Conservation (phyloP, 75 land plant genomes). For the Gnetum montanum region DNA sequence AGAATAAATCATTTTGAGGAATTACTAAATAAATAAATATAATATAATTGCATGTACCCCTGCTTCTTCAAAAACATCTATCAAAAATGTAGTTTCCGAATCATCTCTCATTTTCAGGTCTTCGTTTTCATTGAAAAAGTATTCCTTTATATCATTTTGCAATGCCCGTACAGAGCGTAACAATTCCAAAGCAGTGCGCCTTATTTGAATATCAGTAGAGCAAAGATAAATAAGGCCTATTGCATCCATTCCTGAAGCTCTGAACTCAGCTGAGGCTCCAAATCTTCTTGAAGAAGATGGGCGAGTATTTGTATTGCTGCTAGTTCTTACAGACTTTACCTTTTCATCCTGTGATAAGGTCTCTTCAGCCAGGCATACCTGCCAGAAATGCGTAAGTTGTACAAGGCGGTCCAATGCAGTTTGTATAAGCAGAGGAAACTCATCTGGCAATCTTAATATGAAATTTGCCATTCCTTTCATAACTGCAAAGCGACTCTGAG, state of each 20-base stretch:
- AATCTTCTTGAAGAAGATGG: conserved; percentile 25
- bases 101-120: conserved; percentile 34
- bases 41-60: too few relatives aligned
- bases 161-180: conserved; percentile 89
- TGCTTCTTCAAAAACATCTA: conserved; percentile 97
- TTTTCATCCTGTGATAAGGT: conserved; percentile 22
- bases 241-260: conserved; percentile 90
- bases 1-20: too few relatives aligned
- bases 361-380: conserved; percentile 78
- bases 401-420: conserved; percentile 86
- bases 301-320: conserved; percentile 22
- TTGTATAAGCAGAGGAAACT: conserved; percentile 87
- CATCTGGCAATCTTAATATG: conserved; percentile 82
- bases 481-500: conserved; percentile 94
- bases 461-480: conserved; percentile 97
- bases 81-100: conserved; percentile 78
- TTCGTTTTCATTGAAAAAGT: conserved; percentile 25
- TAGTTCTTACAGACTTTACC: conserved; percentile 13
- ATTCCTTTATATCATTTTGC: conserved; percentile 63
- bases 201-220: conserved; percentile 87
- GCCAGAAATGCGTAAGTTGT: conserved; percentile 91
- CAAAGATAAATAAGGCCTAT: conserved; percentile 92
- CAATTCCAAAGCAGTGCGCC: conserved; percentile 89
- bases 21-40: too few relatives aligned
- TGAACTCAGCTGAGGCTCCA: conserved; percentile 54